Evolutionary conservation across 768 basidiomycete species (phyloP).

Genomic region (Termitomyces sp.): DNA sequence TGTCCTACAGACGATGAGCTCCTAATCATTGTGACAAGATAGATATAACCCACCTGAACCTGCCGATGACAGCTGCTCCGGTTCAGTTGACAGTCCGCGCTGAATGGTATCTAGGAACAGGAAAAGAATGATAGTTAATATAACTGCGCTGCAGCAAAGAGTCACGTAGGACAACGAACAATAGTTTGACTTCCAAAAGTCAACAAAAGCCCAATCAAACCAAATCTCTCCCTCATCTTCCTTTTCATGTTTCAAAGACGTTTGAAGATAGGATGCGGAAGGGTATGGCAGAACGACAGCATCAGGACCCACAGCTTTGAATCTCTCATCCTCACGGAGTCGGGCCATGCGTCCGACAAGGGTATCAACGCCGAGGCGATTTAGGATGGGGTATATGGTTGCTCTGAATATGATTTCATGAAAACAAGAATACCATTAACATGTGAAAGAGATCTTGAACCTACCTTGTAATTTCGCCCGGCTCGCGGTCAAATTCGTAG

Average conservation of each 20-base stretch:
- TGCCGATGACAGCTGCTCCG: constrained; percentile 55
- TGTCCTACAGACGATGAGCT: constrained; percentile 35
- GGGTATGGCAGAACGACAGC: constrained; percentile 62
- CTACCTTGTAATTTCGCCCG: constrained; percentile 92
- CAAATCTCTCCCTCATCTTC: constrained; percentile 81
- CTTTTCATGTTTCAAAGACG: constrained; percentile 28
- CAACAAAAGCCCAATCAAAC: constrained; percentile 98
- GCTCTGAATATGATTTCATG: constrained; percentile 35
- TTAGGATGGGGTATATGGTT: constrained; percentile 86
- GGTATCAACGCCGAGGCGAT: constrained; percentile 84
- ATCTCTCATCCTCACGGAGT: constrained; percentile 87
- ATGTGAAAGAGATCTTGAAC: constrained; percentile 15
- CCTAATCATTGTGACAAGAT: constrained; percentile 1
- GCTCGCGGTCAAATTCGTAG: constrained; percentile 95
- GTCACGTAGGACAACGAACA: constrained; percentile 45
- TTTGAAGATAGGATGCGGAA: constrained; percentile 25
- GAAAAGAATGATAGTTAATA: not conserved
- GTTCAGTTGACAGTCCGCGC: constrained; percentile 64
- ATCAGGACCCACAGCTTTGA: constrained; percentile 87
- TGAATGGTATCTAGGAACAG: constrained; percentile 61
- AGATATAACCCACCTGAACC: constrained; percentile 29
- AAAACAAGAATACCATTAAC: not conserved
- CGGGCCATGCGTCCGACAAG: constrained; percentile 83
- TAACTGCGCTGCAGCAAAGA: not conserved
- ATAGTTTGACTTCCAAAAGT: constrained; percentile 98